Percentiles rank a stretch among this genome's conserved stretches.
phyloP scores from a whole-genome alignment of 371 early-diverging fungal genomes.

The Quaeritorhiza haematococci region DNA sequence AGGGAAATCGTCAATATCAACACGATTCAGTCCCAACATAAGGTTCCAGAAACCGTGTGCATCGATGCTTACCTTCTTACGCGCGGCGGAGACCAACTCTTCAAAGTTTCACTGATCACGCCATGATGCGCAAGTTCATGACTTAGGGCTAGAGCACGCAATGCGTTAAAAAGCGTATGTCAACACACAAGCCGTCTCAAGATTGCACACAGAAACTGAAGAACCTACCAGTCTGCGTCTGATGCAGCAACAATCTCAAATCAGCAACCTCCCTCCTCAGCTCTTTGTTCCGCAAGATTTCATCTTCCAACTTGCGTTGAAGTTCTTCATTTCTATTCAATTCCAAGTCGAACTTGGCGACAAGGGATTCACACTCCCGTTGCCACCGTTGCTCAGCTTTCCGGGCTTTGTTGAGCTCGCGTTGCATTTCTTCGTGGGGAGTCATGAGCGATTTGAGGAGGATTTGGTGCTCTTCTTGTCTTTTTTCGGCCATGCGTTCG shows the following conservation, averaged over 20 bases:
- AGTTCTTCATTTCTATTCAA: constrained; percentile 34
- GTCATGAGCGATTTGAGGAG: constrained; percentile 35
- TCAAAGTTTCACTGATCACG: too few species aligned
- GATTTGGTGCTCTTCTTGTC: constrained; percentile 40
- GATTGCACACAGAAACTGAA: too few species aligned
- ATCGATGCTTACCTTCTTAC: too few species aligned
- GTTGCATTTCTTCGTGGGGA: constrained; percentile 33
- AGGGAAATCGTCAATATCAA: too few species aligned
- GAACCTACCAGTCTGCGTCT: constrained; percentile 20
- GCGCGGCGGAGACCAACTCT: too few species aligned
- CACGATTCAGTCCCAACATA: too few species aligned
- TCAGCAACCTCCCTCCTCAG: constrained; percentile 35
- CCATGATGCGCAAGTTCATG: too few species aligned
- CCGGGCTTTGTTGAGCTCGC: constrained; percentile 28
- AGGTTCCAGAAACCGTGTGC: too few species aligned
- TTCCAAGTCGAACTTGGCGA: constrained; percentile 36
- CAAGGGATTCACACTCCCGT: constrained; percentile 39
- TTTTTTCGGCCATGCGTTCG: constrained; percentile 30
- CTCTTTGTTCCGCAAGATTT: constrained; percentile 31
- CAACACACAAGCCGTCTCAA: too few species aligned
- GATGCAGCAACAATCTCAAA: constrained; percentile 27
- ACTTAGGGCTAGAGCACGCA: too few species aligned
- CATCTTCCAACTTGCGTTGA: constrained; percentile 26
- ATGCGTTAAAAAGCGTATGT: too few species aligned
- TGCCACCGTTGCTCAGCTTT: constrained; percentile 38